Percentiles rank a stretch among this genome's conserved stretches.
Evolutionary conservation across 768 basidiomycete genomes (phyloP).

Genomic region (Panus rudis): DNA sequence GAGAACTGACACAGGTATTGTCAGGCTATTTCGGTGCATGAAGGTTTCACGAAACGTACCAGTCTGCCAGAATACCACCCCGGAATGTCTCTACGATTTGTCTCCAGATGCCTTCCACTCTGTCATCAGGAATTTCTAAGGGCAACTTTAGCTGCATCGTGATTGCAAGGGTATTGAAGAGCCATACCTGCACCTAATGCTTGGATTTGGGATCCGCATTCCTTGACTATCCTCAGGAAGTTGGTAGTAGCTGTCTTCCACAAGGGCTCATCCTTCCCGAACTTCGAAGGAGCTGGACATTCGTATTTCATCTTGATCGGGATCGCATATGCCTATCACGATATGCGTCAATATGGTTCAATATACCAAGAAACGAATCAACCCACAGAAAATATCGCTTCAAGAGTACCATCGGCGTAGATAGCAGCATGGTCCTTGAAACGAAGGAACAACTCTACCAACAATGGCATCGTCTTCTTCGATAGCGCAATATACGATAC

Average conservation of each 20-base stretch:
- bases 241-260: conserved; percentile 93
- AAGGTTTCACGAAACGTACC: conserved; percentile 39
- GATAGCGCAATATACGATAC: conserved; percentile 87
- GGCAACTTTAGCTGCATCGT: conserved; percentile 1
- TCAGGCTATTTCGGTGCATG: neutral
- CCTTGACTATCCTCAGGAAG: conserved; percentile 69
- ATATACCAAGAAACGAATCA: neutral
- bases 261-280: conserved; percentile 77
- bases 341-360: neutral
- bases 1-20: conserved; percentile 35
- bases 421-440: conserved; percentile 57
- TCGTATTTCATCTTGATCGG: conserved; percentile 95
- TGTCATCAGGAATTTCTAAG: conserved; percentile 51
- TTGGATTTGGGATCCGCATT: conserved; percentile 49
- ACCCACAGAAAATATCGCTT: conserved; percentile 71
- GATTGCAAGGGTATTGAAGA: conserved; percentile 1
- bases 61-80: conserved; percentile 79
- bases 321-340: conserved; percentile 69
- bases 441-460: conserved; percentile 68
- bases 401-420: conserved; percentile 78
- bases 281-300: conserved; percentile 84
- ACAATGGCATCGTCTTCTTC: conserved; percentile 80
- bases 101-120: conserved; percentile 79
- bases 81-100: conserved; percentile 76
- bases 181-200: conserved; percentile 41